phyloP scores from a whole-genome alignment of 768 basidiomycete species.

The Kwoniella europaea region DNA sequence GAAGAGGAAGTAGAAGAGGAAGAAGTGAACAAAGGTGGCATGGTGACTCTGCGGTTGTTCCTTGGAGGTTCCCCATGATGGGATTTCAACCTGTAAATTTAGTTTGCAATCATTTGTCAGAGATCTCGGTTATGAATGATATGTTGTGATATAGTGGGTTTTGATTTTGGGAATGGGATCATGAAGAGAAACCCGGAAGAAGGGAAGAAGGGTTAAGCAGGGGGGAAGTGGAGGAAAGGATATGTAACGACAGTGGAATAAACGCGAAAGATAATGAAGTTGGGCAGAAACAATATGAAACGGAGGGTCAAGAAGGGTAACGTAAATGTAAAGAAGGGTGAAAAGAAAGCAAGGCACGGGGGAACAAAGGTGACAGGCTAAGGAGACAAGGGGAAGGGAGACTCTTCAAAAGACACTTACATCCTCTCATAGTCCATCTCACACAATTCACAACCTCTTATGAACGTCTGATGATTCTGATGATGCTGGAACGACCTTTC shows the following conservation, averaged over 20 bases:
- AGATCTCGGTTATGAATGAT: neutral
- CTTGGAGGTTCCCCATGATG: neutral
- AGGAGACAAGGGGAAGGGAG: no score
- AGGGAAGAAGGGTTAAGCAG: no score
- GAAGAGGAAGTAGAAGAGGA: neutral
- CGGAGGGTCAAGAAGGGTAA: no score
- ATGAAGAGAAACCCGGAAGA: no score
- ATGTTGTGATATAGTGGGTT: neutral
- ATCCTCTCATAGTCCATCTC: constrained; percentile 10
- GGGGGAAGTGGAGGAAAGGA: no score
- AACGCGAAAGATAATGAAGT: no score
- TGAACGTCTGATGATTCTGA: neutral
- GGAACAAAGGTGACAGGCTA: no score
- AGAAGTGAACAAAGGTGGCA: constrained; percentile 7
- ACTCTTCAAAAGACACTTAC: neutral
- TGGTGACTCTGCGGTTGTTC: constrained; percentile 8
- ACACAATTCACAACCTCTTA: constrained; percentile 22
- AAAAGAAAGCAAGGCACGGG: no score
- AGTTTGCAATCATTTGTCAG: neutral
- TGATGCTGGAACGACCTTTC: constrained; percentile 1
- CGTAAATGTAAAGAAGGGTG: no score
- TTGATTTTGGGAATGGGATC: no score
- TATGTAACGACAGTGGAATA: neutral
- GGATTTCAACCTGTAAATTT: no score
- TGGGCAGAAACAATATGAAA: no score